Base-by-base conservation (phyloP, 2,329 filamentous ascomycete species). In the Colletotrichum liaoningense region DNA sequence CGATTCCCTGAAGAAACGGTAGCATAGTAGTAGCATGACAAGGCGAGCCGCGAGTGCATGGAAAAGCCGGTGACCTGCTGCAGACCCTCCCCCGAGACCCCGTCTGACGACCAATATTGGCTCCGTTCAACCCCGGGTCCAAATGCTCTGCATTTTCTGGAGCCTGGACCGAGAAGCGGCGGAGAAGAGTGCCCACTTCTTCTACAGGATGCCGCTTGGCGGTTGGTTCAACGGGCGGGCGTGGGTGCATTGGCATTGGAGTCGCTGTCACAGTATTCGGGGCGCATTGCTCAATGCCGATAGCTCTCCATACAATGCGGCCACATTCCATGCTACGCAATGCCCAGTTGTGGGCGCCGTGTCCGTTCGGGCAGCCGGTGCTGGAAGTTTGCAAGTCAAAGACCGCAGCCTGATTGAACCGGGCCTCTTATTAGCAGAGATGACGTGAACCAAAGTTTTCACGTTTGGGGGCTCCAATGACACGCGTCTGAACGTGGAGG, bases 221-320 rank as follows among this genome's bases (percentile, higher is more conserved):
- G 56, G 69, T 67, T 63, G 69, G 35, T 38, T 33, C n/a, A 57
- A 49, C 68, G 56, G 46, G 49, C 49, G 68, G 30, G 68, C 63
- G 69, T 35, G 33, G 42, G 64, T 28, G 66, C 55, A 69, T 69
- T 63, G 46, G 46, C 55, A 73, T 73, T 72, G 70, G 46, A 69
- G 22, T 28, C 49, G 63, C n/a, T 42, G 70, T 72, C 49, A 42
- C 66, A 60, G 59, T 64, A 55, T 52, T 35, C 22, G 46, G 52
- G 38, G 42, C 42, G 59, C 30, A 55, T 68, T 72, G 65, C 65
- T 69, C 59, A 67, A 72, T 69, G 66, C 69, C 69, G 69, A 46
- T 38, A 33, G 42, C 42, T 59, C 59, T 64, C 65, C 69, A 72
- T 68, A 54, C 56, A n/a, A 69, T 49, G 66, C 66, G 66, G 59